Conservation (phyloP, 306 rosid genomes). For the Ziziphus jujuba region DNA sequence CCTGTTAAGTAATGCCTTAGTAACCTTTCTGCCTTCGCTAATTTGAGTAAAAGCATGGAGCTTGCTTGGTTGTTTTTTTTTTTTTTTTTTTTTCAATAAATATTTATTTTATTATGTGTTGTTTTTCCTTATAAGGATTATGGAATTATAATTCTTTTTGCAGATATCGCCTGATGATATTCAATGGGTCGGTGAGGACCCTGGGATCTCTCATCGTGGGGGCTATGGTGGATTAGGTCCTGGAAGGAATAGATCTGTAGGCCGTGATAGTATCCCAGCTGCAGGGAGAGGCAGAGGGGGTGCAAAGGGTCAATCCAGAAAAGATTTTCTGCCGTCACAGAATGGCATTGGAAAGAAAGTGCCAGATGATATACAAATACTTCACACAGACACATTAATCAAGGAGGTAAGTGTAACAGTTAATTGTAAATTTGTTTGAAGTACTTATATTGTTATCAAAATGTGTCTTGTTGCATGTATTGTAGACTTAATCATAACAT, state of each 20-base stretch:
- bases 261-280: slow-evolving; percentile 57
- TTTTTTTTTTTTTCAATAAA: too few relatives aligned
- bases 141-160: slow-evolving; percentile 25
- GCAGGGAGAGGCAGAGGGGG: slow-evolving; percentile 86
- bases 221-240: slow-evolving; percentile 63
- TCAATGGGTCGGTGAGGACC: slow-evolving; percentile 92
- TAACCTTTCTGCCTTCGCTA: too few relatives aligned
- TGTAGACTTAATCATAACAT: too few relatives aligned
- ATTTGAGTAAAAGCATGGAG: too few relatives aligned
- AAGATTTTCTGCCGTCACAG: slow-evolving; percentile 66
- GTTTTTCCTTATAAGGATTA: slow-evolving; percentile 29
- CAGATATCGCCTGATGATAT: slow-evolving; percentile 88
- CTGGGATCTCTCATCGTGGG: slow-evolving; percentile 66
- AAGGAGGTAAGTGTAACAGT: slow-evolving; percentile 60
- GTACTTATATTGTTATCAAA: not conserved
- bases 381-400: slow-evolving; percentile 73
- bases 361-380: slow-evolving; percentile 75
- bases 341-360: slow-evolving; percentile 79
- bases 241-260: slow-evolving; percentile 57
- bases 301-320: slow-evolving; percentile 64
- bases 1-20: too few relatives aligned
- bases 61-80: too few relatives aligned
- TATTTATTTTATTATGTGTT: slow-evolving; percentile 5
- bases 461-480: too few relatives aligned
- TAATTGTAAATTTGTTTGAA: slow-evolving; percentile 16